Percentiles rank a stretch among this genome's conserved stretches.
Conservation (phyloP, 352 stramenopile species). For the Pythium rhizo-oryzae region DNA sequence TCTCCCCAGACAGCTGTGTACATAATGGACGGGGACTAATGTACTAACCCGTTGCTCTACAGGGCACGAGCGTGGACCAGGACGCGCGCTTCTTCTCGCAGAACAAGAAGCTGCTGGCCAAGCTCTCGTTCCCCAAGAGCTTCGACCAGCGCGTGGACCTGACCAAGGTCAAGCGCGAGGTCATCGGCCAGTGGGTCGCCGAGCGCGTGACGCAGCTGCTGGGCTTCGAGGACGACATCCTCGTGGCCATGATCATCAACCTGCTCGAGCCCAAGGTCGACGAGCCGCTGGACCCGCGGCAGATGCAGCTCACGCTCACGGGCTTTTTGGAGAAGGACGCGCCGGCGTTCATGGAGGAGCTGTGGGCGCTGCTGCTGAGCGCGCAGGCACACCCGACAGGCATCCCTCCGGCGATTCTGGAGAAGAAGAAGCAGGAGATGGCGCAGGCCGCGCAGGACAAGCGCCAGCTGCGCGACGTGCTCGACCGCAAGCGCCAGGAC, state of each 20-base stretch:
- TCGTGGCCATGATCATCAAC: constrained; percentile 85
- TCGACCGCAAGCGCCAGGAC: constrained; percentile 56
- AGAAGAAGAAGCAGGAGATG: constrained; percentile 93
- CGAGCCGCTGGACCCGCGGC: constrained; percentile 76
- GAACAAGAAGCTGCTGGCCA: constrained; percentile 89
- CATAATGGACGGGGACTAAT: no score
- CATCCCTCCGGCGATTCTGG: constrained; percentile 84
- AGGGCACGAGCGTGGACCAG: constrained; percentile 73
- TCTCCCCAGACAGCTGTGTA: no score
- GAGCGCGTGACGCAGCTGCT: constrained; percentile 87
- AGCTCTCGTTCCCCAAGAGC: constrained; percentile 78
- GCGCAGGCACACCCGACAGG: constrained; percentile 87
- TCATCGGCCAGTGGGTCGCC: constrained; percentile 89
- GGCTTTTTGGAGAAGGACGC: constrained; percentile 92
- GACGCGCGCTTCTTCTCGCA: constrained; percentile 86
- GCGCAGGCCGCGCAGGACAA: constrained; percentile 61
- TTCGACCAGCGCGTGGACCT: constrained; percentile 87
- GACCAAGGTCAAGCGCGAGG: constrained; percentile 89
- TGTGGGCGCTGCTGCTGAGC: constrained; percentile 90
- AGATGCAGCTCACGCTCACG: constrained; percentile 90
- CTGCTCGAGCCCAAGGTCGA: constrained; percentile 79
- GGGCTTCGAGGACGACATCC: constrained; percentile 93
- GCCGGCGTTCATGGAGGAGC: constrained; percentile 82
- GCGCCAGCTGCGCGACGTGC: constrained; percentile 53
- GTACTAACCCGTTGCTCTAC: no score